Evolutionary conservation across 2,329 filamentous ascomycete genomes (phyloP).

Genomic region (Neonectria faginata): DNA sequence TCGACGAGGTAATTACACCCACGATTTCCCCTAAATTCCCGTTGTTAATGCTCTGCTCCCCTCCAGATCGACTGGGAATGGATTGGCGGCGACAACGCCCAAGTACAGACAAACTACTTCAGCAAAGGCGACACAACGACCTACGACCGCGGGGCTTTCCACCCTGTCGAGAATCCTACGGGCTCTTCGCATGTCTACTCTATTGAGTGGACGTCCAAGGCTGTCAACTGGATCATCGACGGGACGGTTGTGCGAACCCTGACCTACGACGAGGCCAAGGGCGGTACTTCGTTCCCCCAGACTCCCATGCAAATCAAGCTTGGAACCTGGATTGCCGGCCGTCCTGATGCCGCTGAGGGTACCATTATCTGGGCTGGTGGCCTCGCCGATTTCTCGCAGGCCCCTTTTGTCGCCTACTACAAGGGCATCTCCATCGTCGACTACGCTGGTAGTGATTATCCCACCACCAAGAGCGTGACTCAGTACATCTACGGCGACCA

Average conservation of each 20-base stretch:
- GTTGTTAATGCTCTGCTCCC: slow-evolving; percentile 8
- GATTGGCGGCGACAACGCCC: slow-evolving; percentile 74
- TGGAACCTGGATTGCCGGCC: slow-evolving; percentile 74
- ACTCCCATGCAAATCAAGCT: slow-evolving; percentile 78
- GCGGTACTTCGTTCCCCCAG: slow-evolving; percentile 73
- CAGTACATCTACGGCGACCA: slow-evolving; percentile 65
- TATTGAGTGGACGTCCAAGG: slow-evolving; percentile 74
- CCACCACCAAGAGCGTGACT: slow-evolving; percentile 54
- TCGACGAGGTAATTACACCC: slow-evolving; percentile 64
- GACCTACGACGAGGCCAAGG: slow-evolving; percentile 67
- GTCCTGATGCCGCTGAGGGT: slow-evolving; percentile 69
- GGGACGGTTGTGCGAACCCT: slow-evolving; percentile 71
- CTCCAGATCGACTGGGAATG: slow-evolving; percentile 83
- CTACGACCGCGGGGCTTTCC: slow-evolving; percentile 76
- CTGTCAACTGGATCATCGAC: slow-evolving; percentile 74
- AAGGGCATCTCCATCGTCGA: slow-evolving; percentile 65
- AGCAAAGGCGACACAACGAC: slow-evolving; percentile 76
- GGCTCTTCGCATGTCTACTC: slow-evolving; percentile 74
- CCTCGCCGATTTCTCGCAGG: slow-evolving; percentile 61
- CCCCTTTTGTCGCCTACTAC: slow-evolving; percentile 68
- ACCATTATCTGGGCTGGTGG: slow-evolving; percentile 80
- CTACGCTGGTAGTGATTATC: slow-evolving; percentile 62
- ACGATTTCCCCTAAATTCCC: accelerated
- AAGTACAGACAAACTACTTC: slow-evolving; percentile 90
- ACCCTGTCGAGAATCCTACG: slow-evolving; percentile 65